A percentile compares a stretch with the other conserved stretches of the same genome.
Conservation (phyloP, 192 early-diverging fungal genomes). For the Backusella morwellensis region DNA sequence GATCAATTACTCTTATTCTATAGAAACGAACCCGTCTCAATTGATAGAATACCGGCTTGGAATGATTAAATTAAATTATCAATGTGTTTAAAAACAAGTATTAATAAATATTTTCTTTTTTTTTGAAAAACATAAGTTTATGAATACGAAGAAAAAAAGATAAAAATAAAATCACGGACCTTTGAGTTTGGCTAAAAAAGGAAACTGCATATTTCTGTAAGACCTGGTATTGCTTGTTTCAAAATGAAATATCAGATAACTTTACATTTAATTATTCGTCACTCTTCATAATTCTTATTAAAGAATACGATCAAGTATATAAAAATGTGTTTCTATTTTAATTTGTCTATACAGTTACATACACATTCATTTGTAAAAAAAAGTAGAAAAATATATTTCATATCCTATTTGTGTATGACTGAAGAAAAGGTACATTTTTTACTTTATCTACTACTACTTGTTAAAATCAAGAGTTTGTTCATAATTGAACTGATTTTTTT, state of each 20-base stretch:
- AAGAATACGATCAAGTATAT: background rate
- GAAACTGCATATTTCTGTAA: background rate
- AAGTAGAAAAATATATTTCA: too few species aligned
- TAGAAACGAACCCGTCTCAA: too few species aligned
- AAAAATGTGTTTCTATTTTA: too few species aligned
- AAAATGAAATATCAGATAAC: background rate
- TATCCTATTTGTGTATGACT: background rate
- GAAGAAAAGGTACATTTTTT: background rate
- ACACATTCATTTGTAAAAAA: background rate
- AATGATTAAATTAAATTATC: too few species aligned
- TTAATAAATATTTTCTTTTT: too few species aligned
- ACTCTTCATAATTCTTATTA: background rate
- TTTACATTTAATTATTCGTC: background rate
- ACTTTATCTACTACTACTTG: background rate
- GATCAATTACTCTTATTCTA: too few species aligned
- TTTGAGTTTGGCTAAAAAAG: background rate
- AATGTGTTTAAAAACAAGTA: too few species aligned
- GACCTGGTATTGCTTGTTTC: background rate
- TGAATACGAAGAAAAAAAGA: too few species aligned
- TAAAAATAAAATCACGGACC: too few species aligned
- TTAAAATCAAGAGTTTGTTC: background rate
- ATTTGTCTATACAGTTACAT: background rate
- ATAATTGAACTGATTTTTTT: background rate
- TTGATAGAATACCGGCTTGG: too few species aligned
- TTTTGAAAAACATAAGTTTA: too few species aligned